Evolutionary conservation across 805 yeast genomes (phyloP).

Genomic region (Yamadazyma phyllophila): DNA sequence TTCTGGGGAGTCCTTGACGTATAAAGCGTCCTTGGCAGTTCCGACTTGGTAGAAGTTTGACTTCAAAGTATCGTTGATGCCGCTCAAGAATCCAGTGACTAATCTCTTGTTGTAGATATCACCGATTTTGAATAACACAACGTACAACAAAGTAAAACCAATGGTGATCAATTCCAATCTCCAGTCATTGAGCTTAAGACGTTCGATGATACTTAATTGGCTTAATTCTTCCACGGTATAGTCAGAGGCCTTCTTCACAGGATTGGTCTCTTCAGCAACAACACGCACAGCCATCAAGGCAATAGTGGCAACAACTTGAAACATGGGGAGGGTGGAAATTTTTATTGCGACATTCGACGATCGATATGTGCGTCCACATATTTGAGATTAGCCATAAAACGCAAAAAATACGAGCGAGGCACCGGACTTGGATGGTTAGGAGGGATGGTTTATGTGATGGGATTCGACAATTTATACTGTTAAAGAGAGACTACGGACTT

Average conservation of each 20-base stretch:
- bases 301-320: conserved; percentile 5
- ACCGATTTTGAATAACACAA: conserved; percentile 57
- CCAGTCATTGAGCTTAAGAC: conserved; percentile 72
- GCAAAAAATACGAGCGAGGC: not conserved
- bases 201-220: conserved; percentile 54
- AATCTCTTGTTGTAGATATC: conserved; percentile 51
- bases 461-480: not conserved
- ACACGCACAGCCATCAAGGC: conserved; percentile 7
- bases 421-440: not conserved
- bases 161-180: conserved; percentile 61
- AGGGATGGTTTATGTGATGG: not conserved
- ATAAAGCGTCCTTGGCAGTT: conserved; percentile 41
- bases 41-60: conserved; percentile 82
- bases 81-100: conserved; percentile 53
- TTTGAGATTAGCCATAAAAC: not conserved
- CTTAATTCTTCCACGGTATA: conserved; percentile 53
- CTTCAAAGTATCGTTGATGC: conserved; percentile 51
- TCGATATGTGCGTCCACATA: conserved; percentile 6
- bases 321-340: conserved; percentile 6
- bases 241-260: conserved; percentile 15
- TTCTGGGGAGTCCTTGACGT: conserved; percentile 62
- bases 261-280: conserved; percentile 4
- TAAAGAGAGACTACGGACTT: too few species aligned
- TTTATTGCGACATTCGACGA: conserved; percentile 4
- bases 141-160: conserved; percentile 48